Evolutionary conservation across 2,329 filamentous ascomycete genomes (phyloP).

Genomic region (Aspergillus versicolor): DNA sequence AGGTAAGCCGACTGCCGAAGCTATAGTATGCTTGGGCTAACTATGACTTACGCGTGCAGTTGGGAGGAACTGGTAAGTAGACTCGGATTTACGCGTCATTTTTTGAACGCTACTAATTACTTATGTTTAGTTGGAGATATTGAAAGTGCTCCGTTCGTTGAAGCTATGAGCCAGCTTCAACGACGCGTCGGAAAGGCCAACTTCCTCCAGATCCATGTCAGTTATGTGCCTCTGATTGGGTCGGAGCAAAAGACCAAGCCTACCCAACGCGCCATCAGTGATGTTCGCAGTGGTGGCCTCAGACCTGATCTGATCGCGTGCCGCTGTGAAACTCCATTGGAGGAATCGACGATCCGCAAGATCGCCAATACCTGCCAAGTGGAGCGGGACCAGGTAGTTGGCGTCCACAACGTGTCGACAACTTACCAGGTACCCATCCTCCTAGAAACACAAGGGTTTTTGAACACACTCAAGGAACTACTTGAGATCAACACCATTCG

Average conservation of each 20-base stretch:
- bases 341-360: slow-evolving; percentile 74
- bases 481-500: slow-evolving; percentile 63
- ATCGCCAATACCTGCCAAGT: slow-evolving; percentile 89
- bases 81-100: background rate
- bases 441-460: slow-evolving; percentile 75
- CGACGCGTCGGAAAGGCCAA: slow-evolving; percentile 72
- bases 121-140: slow-evolving; percentile 62
- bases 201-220: slow-evolving; percentile 83
- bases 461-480: slow-evolving; percentile 63
- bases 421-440: slow-evolving; percentile 96
- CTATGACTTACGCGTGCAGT: slow-evolving; percentile 39
- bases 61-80: slow-evolving; percentile 32
- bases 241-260: slow-evolving; percentile 95
- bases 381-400: slow-evolving; percentile 78
- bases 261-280: slow-evolving; percentile 85
- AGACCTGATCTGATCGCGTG: slow-evolving; percentile 84
- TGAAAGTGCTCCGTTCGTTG: slow-evolving; percentile 82
- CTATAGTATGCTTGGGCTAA: background rate
- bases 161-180: slow-evolving; percentile 78
- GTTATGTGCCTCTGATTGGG: slow-evolving; percentile 69
- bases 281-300: slow-evolving; percentile 77
- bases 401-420: slow-evolving; percentile 81
- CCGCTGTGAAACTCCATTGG: slow-evolving; percentile 77
- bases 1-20: slow-evolving; percentile 15
- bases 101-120: background rate